Evolutionary conservation across 768 basidiomycete species (phyloP).

Genomic region (Exidia glandulosa): DNA sequence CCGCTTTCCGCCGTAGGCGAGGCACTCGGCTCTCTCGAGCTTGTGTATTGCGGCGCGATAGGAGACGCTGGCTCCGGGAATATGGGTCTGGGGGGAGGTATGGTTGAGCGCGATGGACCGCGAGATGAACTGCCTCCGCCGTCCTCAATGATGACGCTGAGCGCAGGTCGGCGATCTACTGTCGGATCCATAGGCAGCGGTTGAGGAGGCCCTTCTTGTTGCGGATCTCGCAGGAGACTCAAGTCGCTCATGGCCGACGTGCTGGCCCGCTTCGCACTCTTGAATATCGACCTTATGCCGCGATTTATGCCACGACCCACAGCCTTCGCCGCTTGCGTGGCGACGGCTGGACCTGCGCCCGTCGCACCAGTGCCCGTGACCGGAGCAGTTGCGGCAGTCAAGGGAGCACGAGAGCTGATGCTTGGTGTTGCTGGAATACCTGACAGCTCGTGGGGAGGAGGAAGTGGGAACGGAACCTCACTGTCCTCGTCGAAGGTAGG

Average conservation of each 20-base stretch:
- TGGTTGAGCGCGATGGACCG: neutral
- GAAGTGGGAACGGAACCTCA: neutral
- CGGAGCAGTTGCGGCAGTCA: neutral
- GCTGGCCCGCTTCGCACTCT: neutral
- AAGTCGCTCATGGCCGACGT: neutral
- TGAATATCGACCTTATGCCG: neutral
- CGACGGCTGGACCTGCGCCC: neutral
- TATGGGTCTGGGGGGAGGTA: neutral
- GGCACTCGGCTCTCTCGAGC: neutral
- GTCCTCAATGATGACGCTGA: neutral
- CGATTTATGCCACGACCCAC: neutral
- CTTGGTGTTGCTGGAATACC: neutral
- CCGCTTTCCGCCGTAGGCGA: neutral
- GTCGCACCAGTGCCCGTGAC: neutral
- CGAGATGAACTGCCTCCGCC: neutral
- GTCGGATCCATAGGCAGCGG: neutral
- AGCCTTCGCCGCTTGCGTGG: neutral
- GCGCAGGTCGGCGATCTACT: neutral
- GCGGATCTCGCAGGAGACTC: neutral
- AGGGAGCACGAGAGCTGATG: neutral
- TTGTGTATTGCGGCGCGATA: neutral
- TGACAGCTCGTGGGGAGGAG: neutral
- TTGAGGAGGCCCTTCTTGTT: neutral
- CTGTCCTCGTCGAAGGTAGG: neutral
- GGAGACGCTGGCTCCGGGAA: neutral